phyloP scores from a whole-genome alignment of 768 basidiomycete genomes.

The Auricularia cornea region DNA sequence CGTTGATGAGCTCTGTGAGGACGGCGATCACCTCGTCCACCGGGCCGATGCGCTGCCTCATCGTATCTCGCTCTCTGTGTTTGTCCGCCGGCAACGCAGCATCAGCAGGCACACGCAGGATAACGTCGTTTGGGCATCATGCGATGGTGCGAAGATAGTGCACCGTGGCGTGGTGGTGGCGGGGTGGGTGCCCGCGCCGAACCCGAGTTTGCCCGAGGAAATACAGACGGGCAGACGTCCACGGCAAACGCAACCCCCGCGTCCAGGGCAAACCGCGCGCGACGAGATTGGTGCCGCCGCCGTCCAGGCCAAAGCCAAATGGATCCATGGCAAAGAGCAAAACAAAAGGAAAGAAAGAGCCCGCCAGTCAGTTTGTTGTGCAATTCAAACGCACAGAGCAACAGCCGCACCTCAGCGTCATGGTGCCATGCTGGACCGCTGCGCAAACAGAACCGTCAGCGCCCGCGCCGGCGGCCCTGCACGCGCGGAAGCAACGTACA shows the following conservation, averaged over 20 bases:
- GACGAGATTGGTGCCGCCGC: too few relatives aligned
- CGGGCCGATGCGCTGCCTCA: constrained; percentile 80
- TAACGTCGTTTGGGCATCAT: too few relatives aligned
- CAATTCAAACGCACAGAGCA: background rate
- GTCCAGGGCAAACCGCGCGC: too few relatives aligned
- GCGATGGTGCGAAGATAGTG: too few relatives aligned
- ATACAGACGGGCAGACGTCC: too few relatives aligned
- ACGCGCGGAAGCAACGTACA: constrained; percentile 36
- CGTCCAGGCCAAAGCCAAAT: too few relatives aligned
- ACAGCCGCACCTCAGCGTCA: constrained; percentile 76
- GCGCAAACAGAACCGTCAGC: constrained; percentile 2
- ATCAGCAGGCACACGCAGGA: background rate
- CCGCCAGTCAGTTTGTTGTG: background rate
- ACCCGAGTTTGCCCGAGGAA: too few relatives aligned
- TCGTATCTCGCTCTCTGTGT: constrained; percentile 86
- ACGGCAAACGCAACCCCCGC: too few relatives aligned
- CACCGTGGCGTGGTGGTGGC: too few relatives aligned
- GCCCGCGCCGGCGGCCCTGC: background rate
- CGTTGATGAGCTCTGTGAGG: constrained; percentile 70
- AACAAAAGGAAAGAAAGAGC: background rate
- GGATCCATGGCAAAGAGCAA: too few relatives aligned
- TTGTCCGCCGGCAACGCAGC: constrained; percentile 9
- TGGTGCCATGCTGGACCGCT: constrained; percentile 88
- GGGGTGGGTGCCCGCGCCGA: too few relatives aligned
- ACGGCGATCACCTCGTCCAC: constrained; percentile 83